Conservation (phyloP, 2,329 filamentous ascomycete genomes). For the Microdochium nivale region DNA sequence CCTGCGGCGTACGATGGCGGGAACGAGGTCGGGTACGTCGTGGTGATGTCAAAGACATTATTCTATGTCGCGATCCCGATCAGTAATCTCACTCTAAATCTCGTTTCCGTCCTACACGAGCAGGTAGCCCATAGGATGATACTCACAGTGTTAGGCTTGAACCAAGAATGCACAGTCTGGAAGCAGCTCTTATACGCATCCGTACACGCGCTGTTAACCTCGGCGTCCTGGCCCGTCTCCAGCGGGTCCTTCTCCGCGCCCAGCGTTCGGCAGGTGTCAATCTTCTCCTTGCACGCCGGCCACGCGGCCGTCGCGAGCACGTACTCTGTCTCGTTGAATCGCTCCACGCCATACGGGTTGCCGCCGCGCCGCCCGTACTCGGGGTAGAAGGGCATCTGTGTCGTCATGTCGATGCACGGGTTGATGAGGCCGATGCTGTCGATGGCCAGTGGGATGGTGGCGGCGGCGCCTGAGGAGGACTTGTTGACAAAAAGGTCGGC, state of each 20-base stretch:
- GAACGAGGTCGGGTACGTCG: slow-evolving; percentile 41
- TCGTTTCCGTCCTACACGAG: slow-evolving; percentile 51
- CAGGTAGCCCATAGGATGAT: slow-evolving; percentile 28
- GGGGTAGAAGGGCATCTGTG: slow-evolving; percentile 48
- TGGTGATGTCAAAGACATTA: slow-evolving; percentile 51
- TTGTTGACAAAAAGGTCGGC: slow-evolving; percentile 37
- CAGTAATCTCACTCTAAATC: slow-evolving; percentile 18
- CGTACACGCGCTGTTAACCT: slow-evolving; percentile 29
- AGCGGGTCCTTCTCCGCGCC: slow-evolving; percentile 28
- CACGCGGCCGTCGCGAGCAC: slow-evolving; percentile 47
- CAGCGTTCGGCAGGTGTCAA: slow-evolving; percentile 43
- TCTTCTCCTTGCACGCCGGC: slow-evolving; percentile 51
- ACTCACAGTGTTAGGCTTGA: slow-evolving; percentile 22
- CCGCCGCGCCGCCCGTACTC: slow-evolving; percentile 36
- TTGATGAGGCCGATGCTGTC: slow-evolving; percentile 45
- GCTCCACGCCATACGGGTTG: slow-evolving; percentile 46
- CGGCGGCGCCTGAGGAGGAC: slow-evolving; percentile 7
- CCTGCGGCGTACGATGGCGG: slow-evolving; percentile 43
- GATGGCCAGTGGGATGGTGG: slow-evolving; percentile 33
- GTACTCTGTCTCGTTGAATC: slow-evolving; percentile 39
- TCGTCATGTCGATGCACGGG: slow-evolving; percentile 46
- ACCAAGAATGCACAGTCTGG: slow-evolving; percentile 40
- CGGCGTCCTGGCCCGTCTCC: no score
- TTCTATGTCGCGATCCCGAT: slow-evolving; percentile 31
- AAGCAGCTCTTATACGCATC: slow-evolving; percentile 47